phyloP scores from a whole-genome alignment of 1,139 yeast genomes.

The Yamadazyma dendronema region DNA sequence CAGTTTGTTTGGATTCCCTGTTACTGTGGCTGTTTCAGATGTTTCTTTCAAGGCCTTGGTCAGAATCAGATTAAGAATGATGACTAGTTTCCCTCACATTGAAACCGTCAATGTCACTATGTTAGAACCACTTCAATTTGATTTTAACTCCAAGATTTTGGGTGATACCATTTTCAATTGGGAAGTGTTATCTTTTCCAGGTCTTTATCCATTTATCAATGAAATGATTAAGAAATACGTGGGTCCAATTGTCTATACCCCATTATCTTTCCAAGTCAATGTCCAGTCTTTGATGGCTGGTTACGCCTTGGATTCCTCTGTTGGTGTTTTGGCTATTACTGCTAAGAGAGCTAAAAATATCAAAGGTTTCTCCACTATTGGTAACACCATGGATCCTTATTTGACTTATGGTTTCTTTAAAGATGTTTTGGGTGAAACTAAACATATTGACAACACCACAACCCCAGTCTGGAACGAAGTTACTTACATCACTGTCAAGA shows the following conservation, averaged over 20 bases:
- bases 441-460: constrained; percentile 60
- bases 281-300: constrained; percentile 90
- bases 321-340: constrained; percentile 78
- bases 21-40: constrained; percentile 63
- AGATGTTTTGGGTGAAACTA: constrained; percentile 63
- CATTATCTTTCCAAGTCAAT: constrained; percentile 89
- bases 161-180: constrained; percentile 83
- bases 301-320: constrained; percentile 72
- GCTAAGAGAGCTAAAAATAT: constrained; percentile 66
- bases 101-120: constrained; percentile 85
- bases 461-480: constrained; percentile 86
- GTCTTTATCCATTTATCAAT: constrained; percentile 74
- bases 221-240: constrained; percentile 82
- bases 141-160: constrained; percentile 66
- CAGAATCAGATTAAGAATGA: constrained; percentile 84
- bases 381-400: constrained; percentile 88
- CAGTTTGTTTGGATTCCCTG: constrained; percentile 60
- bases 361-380: constrained; percentile 64
- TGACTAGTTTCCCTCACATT: constrained; percentile 86
- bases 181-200: constrained; percentile 86
- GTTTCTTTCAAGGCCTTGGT: constrained; percentile 64
- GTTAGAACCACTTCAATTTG: constrained; percentile 83
- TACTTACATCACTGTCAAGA: constrained; percentile 63
- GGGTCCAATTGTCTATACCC: constrained; percentile 85
- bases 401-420: constrained; percentile 65